Evolutionary conservation across 2,329 filamentous ascomycete species (phyloP).

Genomic region (Tolypocladium nubicola): DNA sequence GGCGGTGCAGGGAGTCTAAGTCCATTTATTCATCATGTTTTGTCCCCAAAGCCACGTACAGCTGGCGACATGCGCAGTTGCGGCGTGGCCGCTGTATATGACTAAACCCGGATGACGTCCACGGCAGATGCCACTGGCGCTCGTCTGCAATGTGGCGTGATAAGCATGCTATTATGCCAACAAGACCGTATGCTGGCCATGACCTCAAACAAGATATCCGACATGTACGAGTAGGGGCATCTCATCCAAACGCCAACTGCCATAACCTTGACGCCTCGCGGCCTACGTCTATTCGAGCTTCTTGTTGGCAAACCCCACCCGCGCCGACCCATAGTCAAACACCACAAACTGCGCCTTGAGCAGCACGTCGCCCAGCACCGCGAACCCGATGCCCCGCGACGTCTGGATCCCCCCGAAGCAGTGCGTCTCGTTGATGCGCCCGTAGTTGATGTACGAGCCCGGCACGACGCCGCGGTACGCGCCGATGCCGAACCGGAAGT

Average conservation of each 20-base stretch:
- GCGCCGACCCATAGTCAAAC: slow-evolving; percentile 21
- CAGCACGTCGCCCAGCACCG: slow-evolving; percentile 29
- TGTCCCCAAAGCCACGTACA: neutral
- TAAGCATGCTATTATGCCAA: neutral
- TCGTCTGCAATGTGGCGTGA: neutral
- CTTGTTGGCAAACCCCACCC: slow-evolving; percentile 30
- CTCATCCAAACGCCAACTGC: neutral
- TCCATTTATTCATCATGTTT: neutral
- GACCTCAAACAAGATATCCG: neutral
- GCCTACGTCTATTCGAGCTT: neutral
- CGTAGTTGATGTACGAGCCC: slow-evolving; percentile 27
- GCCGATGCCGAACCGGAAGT: slow-evolving; percentile 24
- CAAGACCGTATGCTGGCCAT: neutral
- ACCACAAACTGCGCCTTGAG: slow-evolving; percentile 35
- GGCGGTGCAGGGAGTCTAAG: neutral
- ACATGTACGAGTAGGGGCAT: no score
- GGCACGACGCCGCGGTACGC: slow-evolving; percentile 23
- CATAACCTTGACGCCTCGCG: neutral
- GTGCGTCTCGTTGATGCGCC: slow-evolving; percentile 9
- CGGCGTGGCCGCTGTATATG: neutral
- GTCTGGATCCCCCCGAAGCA: slow-evolving; percentile 29
- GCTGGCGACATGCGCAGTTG: neutral
- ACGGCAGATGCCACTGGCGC: neutral
- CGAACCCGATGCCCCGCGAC: slow-evolving; percentile 22
- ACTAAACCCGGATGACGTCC: neutral